These are phyloP conservation scores for Quercus tomentella DNA, from an alignment of 331 rosid species.

Conservation along the genomic window DNA sequence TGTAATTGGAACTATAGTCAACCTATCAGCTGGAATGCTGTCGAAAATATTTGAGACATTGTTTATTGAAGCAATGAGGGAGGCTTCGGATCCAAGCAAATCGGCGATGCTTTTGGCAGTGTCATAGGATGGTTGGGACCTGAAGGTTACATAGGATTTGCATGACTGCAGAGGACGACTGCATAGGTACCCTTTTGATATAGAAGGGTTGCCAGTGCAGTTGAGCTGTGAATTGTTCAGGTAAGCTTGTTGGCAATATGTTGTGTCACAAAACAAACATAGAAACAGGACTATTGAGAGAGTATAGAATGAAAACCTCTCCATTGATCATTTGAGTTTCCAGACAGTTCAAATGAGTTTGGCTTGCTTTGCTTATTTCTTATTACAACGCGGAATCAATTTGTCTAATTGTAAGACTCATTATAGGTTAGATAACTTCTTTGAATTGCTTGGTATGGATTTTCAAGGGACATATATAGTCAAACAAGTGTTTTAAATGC, in stretches of 20 bases:
- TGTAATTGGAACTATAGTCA: conserved; percentile 16
- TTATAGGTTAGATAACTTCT: too few relatives aligned
- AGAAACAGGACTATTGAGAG: conserved; percentile 14
- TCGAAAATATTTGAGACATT: conserved; percentile 8
- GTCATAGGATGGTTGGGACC: conserved; percentile 31
- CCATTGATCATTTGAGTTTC: conserved; percentile 23
- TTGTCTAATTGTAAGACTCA: too few relatives aligned
- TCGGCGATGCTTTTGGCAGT: conserved; percentile 32
- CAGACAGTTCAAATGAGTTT: background rate
- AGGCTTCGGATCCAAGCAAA: conserved; percentile 45
- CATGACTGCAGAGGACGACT: conserved; percentile 31
- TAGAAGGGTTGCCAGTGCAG: conserved; percentile 19
- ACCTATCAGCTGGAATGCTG: conserved; percentile 18
- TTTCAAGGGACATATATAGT: too few relatives aligned
- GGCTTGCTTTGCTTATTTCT: background rate
- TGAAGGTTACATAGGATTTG: conserved; percentile 36
- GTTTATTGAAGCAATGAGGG: conserved; percentile 38
- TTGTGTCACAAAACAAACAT: conserved; percentile 19
- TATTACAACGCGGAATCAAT: too few relatives aligned
- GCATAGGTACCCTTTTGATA: conserved; percentile 51
- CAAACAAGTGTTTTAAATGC: too few relatives aligned
- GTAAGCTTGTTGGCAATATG: conserved; percentile 40
- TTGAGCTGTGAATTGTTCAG: conserved; percentile 15
- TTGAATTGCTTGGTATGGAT: too few relatives aligned
- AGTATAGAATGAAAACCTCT: conserved; percentile 5